Evolutionary conservation across 1,284 basidiomycete species (phyloP), one percentile per base, ranked within the genome.

Genomic region (Veloboletus limbatus): DNA sequence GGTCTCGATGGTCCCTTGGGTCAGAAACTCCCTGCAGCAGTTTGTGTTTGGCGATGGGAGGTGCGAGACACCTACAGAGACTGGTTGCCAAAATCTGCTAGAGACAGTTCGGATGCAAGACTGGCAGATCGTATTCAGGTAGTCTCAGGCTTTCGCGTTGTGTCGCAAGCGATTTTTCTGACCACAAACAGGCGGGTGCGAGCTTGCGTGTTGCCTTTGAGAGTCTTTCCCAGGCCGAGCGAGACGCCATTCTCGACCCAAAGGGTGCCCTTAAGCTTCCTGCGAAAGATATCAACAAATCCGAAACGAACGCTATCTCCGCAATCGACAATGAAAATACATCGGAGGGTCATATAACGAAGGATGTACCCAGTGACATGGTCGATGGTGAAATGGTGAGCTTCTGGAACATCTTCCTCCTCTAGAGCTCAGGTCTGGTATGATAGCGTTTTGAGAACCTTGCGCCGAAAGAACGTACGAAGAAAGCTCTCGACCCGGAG

Each of bases 21-120:
- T 30, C 67, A 69, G 43, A 86, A 76, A 59, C 57, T 72, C 14
- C 79, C 84, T 9, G 77, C 82, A 5, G 66, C 74, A 17, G 65
- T 88, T 26, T 84, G 80, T 54, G 69, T 89, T n/a, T 95, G 91
- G 91, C 74, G 92, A 50, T 94, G 92, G 92, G 92, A 95, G 61
- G 82, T 87, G 7, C 82, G 76, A 54, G 74, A 81, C 13, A 55
- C 73, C 18, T 69, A 75, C 52, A 63, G 69, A 40, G 71, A 78
- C 38, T 85, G 85, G 79, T 66, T 94, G 25, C 90, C 91, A 0
- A 83, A 80, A 58, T 79, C 77, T 56, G 74, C 75, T 8, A 71
- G 73, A 47, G 86, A 89, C 49, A 88, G 79, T 62, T 77, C 78
- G 2, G 76, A 82, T 26, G 66, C 66, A n/a, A 75, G 91, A 54